A percentile compares a stretch with the other conserved stretches of the same genome.
phyloP scores from a whole-genome alignment of 179 eudicot genomes.

The Beta corolliflora region DNA sequence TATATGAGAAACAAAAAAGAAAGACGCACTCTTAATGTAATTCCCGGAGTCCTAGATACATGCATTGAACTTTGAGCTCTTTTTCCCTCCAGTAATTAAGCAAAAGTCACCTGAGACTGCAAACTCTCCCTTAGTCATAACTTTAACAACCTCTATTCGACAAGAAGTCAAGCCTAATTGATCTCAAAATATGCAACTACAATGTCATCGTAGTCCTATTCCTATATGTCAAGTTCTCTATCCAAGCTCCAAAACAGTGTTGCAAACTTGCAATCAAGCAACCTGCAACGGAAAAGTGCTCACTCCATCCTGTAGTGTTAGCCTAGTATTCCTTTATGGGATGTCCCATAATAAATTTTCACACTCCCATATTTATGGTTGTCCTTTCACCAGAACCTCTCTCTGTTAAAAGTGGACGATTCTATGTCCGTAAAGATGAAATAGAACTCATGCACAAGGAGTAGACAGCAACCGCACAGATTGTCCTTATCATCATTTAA shows the following conservation, averaged over 20 bases:
- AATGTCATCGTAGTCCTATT: neutral
- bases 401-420: neutral
- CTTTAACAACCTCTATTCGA: neutral
- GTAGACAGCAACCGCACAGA: no score
- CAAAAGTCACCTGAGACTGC: neutral
- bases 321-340: neutral
- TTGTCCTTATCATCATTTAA: no score
- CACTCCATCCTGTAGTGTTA: neutral
- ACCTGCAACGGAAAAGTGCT: neutral
- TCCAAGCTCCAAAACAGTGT: neutral
- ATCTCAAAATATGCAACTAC: neutral
- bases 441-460: neutral
- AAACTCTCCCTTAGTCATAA: neutral
- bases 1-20: neutral
- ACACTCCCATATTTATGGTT: neutral
- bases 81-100: neutral
- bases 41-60: neutral
- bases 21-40: neutral
- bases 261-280: neutral
- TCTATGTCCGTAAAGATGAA: neutral
- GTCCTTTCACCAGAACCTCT: neutral
- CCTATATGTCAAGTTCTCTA: neutral
- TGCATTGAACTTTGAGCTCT: neutral
- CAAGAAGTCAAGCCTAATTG: neutral
- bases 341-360: neutral